Conservation (phyloP, 2,329 filamentous ascomycete species). For the Ilyonectria sp. region DNA sequence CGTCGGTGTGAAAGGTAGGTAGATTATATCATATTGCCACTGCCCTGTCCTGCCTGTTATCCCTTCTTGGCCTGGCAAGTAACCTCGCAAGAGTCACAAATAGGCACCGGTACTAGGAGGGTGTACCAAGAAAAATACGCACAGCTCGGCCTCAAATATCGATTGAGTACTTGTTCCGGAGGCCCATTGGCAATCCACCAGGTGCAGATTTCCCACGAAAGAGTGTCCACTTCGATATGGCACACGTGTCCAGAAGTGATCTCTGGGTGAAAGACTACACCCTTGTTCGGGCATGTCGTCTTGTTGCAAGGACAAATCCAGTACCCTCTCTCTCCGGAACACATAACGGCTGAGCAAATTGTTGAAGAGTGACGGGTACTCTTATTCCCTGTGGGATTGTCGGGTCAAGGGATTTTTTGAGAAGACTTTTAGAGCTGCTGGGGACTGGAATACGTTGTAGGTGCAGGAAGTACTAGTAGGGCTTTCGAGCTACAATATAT, state of each 20-base stretch:
- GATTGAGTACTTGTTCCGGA: constrained; percentile 46
- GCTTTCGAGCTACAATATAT: not conserved
- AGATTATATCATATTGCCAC: not conserved
- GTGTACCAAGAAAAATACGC: constrained; percentile 42
- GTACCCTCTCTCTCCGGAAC: constrained; percentile 46
- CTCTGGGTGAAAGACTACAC: constrained; percentile 35
- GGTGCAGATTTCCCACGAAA: constrained; percentile 45
- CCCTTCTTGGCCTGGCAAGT: constrained; percentile 30
- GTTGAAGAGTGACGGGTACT: not conserved
- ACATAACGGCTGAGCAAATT: constrained; percentile 34
- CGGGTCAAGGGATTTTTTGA: no score
- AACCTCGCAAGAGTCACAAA: constrained; percentile 37
- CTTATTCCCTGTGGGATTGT: not conserved
- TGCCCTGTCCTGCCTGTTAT: constrained; percentile 1
- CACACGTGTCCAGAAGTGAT: constrained; percentile 41
- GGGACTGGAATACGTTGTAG: not conserved
- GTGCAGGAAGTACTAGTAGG: not conserved
- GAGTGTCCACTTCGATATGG: constrained; percentile 40
- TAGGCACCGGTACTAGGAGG: constrained; percentile 31
- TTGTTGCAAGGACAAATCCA: constrained; percentile 46
- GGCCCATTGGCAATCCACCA: constrained; percentile 48
- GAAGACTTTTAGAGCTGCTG: no score
- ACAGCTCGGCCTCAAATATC: constrained; percentile 46
- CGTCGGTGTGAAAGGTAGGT: not conserved
- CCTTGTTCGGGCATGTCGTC: constrained; percentile 38